These are phyloP conservation scores for Calamus simplicifolius DNA, from an alignment of 176 grass and related monocot species.

Conservation along the genomic window DNA sequence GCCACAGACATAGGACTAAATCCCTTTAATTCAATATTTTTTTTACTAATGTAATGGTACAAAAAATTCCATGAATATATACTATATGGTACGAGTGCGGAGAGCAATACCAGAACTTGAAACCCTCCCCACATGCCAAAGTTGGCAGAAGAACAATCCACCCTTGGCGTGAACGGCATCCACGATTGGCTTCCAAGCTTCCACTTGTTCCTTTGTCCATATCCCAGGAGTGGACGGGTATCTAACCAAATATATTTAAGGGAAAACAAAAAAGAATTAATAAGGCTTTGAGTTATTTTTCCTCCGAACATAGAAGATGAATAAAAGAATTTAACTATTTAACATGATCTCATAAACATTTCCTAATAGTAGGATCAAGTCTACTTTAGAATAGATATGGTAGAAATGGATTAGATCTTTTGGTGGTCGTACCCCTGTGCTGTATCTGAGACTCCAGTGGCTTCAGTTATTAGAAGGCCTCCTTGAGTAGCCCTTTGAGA, in stretches of 20 bases:
- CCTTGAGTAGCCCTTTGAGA: constrained; percentile 33
- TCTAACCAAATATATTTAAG: neutral
- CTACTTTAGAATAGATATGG: neutral
- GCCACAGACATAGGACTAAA: neutral
- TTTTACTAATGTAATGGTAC: neutral
- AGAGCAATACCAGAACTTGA: constrained; percentile 30
- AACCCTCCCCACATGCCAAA: constrained; percentile 51
- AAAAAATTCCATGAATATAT: too few relatives aligned
- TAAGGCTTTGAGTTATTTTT: neutral
- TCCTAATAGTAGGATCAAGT: too few relatives aligned
- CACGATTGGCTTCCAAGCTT: constrained; percentile 51
- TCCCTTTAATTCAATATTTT: neutral
- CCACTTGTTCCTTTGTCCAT: constrained; percentile 60
- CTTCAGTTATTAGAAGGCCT: constrained; percentile 28
- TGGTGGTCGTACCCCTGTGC: constrained; percentile 35
- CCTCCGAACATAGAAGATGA: too few relatives aligned
- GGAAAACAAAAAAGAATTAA: neutral
- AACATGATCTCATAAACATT: too few relatives aligned
- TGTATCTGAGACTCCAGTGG: constrained; percentile 27
- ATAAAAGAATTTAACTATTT: too few relatives aligned
- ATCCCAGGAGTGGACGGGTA: constrained; percentile 28
- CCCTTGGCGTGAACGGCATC: constrained; percentile 55
- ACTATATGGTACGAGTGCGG: neutral
- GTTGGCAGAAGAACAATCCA: constrained; percentile 66
- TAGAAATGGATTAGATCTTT: too few relatives aligned